These are phyloP conservation scores for Talaromyces proteolyticus DNA, from an alignment of 495 filamentous ascomycete genomes.

Conservation along the genomic window DNA sequence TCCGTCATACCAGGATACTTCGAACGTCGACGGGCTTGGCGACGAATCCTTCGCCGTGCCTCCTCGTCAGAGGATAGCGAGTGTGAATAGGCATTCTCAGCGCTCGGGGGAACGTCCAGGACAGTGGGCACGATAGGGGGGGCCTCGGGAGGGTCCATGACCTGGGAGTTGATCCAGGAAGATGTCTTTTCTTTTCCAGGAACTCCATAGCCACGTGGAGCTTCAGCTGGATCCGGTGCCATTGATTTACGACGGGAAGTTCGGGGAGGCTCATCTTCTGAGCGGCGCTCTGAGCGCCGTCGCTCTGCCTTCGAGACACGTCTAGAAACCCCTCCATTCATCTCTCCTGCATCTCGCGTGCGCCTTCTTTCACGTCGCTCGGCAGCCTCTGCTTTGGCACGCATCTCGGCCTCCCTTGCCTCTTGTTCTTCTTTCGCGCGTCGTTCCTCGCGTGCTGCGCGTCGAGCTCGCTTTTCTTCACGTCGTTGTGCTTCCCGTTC, in stretches of 20 bases:
- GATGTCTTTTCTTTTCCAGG: slow-evolving; percentile 48
- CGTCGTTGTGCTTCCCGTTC: slow-evolving; percentile 36
- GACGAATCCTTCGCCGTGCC: slow-evolving; percentile 28
- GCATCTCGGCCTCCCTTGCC: slow-evolving; percentile 37
- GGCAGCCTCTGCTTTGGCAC: slow-evolving; percentile 32
- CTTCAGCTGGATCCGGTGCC: slow-evolving; percentile 12
- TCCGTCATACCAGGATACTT: slow-evolving; percentile 34
- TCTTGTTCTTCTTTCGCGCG: slow-evolving; percentile 41
- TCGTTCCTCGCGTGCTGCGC: slow-evolving; percentile 44
- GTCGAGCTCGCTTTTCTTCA: slow-evolving; percentile 38
- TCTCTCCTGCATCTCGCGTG: slow-evolving; percentile 28
- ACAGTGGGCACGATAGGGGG: slow-evolving; percentile 50
- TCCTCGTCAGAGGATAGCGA: slow-evolving; percentile 39
- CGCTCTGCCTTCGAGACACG: slow-evolving; percentile 23
- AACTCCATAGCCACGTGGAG: slow-evolving; percentile 24
- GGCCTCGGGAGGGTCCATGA: slow-evolving; percentile 51
- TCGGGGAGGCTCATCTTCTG: slow-evolving; percentile 21
- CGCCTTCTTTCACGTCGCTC: slow-evolving; percentile 35
- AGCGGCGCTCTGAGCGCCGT: slow-evolving; percentile 21
- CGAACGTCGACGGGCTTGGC: slow-evolving; percentile 29
- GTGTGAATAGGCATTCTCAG: slow-evolving; percentile 22
- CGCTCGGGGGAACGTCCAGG: slow-evolving; percentile 42
- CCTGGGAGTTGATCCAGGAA: slow-evolving; percentile 54
- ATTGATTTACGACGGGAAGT: slow-evolving; percentile 26
- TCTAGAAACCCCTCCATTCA: slow-evolving; percentile 17